These are phyloP conservation scores for Murraya paniculata DNA, from an alignment of 345 rosid species.

Conservation along the genomic window DNA sequence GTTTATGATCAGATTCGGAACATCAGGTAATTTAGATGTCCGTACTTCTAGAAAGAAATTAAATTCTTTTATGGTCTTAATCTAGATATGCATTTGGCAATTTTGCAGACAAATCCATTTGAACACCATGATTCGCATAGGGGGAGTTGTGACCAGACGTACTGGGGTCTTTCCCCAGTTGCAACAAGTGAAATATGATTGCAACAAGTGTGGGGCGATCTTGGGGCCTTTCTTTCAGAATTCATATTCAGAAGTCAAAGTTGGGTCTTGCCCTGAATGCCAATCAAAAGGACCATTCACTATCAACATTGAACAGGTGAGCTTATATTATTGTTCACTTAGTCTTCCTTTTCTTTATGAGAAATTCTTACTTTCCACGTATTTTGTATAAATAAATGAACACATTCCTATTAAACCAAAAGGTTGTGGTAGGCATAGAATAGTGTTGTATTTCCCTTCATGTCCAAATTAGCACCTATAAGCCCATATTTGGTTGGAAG, in stretches of 20 bases:
- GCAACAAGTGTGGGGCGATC: conserved; percentile 88
- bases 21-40: conserved; percentile 53
- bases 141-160: conserved; percentile 97
- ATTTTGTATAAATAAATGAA: not conserved
- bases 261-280: conserved; percentile 98
- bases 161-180: conserved; percentile 98
- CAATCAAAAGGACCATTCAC: conserved; percentile 98
- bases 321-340: not conserved
- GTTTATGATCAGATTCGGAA: conserved; percentile 94
- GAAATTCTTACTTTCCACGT: not conserved
- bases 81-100: conserved; percentile 11
- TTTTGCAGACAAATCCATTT: conserved; percentile 86
- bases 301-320: conserved; percentile 90
- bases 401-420: not conserved
- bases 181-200: conserved; percentile 97
- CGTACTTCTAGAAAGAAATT: not conserved
- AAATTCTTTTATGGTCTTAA: not conserved
- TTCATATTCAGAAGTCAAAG: conserved; percentile 97
- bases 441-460: not conserved
- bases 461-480: not conserved
- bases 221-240: conserved; percentile 96
- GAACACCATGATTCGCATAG: conserved; percentile 96
- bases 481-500: too few relatives aligned
- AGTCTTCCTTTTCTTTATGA: not conserved
- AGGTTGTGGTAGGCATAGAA: not conserved